A percentile compares a stretch with the other conserved stretches of the same genome.
Conservation (phyloP, 371 early-diverging fungal species). For the Entomophthora muscae region DNA sequence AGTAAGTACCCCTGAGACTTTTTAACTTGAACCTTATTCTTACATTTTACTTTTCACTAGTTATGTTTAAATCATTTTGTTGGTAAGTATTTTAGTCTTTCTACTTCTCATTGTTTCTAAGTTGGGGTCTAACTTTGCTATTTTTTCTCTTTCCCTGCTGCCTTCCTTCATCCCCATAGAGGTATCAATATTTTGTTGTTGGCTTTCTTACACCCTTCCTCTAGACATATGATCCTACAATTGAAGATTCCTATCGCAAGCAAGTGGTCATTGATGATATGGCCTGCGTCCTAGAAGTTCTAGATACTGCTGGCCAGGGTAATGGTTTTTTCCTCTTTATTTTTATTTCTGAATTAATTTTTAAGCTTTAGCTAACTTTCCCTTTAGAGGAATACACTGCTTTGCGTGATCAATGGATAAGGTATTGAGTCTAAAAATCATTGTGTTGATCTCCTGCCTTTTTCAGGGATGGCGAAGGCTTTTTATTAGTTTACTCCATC, state of each 20-base stretch:
- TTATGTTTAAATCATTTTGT: constrained; percentile 15
- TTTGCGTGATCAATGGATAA: constrained; percentile 87
- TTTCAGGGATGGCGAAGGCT: constrained; percentile 68
- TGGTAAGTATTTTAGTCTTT: constrained; percentile 10
- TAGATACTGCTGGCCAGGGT: constrained; percentile 90
- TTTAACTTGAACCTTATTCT: neutral
- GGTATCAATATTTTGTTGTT: neutral
- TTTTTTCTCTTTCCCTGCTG: neutral
- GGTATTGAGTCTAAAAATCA: constrained; percentile 20
- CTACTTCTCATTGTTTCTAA: neutral
- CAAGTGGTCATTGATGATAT: constrained; percentile 94
- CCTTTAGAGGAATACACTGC: constrained; percentile 53
- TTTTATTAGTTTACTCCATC: constrained; percentile 76
- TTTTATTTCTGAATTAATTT: constrained; percentile 43
- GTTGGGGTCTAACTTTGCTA: neutral
- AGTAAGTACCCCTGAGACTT: constrained; percentile 6
- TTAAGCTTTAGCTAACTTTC: constrained; percentile 19
- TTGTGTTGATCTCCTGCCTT: neutral
- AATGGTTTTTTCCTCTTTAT: constrained; percentile 32
- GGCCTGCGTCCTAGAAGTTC: constrained; percentile 80
- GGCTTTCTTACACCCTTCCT: neutral
- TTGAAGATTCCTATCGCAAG: constrained; percentile 88
- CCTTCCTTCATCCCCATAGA: neutral
- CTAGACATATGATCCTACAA: constrained; percentile 90
- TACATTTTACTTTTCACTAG: constrained; percentile 4